Evolutionary conservation across 1,284 basidiomycete species (phyloP).

Genomic region (Moesziomyces aphidis): DNA sequence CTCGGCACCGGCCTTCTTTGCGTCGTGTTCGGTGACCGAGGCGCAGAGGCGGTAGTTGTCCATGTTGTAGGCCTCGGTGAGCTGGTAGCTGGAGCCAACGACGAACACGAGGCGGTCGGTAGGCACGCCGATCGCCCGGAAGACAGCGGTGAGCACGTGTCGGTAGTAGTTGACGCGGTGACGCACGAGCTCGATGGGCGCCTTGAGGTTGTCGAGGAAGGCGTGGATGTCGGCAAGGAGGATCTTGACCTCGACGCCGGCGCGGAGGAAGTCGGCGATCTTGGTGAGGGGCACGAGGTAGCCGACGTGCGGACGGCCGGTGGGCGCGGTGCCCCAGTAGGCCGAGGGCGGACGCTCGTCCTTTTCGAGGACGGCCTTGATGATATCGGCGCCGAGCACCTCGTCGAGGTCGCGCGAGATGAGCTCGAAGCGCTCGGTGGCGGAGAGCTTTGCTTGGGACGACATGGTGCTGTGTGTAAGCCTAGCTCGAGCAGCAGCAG

Average conservation of each 20-base stretch:
- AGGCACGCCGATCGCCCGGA: conserved; percentile 90
- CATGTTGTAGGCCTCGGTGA: conserved; percentile 89
- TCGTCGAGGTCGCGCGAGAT: conserved; percentile 90
- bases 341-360: conserved; percentile 51
- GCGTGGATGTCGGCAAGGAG: conserved; percentile 95
- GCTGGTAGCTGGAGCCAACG: conserved; percentile 90
- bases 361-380: conserved; percentile 84
- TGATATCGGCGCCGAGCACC: conserved; percentile 84
- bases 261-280: conserved; percentile 94
- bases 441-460: conserved; percentile 42
- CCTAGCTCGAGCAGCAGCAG: background rate
- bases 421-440: conserved; percentile 80
- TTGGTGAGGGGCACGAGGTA: conserved; percentile 97
- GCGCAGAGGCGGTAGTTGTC: conserved; percentile 93
- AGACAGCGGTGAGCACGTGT: conserved; percentile 82
- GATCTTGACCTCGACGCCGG: conserved; percentile 91
- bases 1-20: conserved; percentile 98
- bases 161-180: conserved; percentile 93
- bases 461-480: conserved; percentile 14
- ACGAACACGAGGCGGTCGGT: conserved; percentile 79
- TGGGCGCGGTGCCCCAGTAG: conserved; percentile 85
- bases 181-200: conserved; percentile 90
- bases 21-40: conserved; percentile 92
- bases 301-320: conserved; percentile 91
- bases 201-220: conserved; percentile 97